phyloP scores from a whole-genome alignment of 345 rosid genomes.

The Eucalyptus sp. region DNA sequence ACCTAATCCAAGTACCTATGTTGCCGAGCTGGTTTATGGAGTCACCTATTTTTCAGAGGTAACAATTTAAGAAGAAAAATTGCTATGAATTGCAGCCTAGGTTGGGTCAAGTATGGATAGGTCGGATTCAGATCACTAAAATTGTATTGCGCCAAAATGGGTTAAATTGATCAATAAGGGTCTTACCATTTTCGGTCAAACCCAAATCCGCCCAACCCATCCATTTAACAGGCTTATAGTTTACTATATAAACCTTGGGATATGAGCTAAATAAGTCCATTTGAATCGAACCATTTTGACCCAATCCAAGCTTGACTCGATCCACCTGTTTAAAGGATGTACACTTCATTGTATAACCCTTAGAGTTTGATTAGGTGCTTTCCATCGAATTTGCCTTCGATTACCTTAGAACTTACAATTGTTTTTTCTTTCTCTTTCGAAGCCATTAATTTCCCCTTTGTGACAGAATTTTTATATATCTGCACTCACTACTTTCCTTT shows the following conservation, averaged over 20 bases:
- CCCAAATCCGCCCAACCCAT: neutral
- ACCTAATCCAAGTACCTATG: neutral
- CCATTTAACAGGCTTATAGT: neutral
- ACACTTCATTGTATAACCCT: neutral
- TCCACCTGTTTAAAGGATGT: neutral
- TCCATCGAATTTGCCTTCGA: neutral
- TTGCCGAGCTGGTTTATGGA: neutral
- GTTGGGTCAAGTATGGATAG: neutral
- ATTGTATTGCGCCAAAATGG: neutral
- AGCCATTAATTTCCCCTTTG: neutral
- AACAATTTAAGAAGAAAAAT: neutral
- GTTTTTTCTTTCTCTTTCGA: neutral
- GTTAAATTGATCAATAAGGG: neutral
- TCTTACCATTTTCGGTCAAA: neutral
- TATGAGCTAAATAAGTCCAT: neutral
- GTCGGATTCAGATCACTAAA: fast-evolving
- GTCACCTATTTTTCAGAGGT: neutral
- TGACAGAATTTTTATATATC: no score
- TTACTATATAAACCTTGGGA: neutral
- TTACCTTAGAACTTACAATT: neutral
- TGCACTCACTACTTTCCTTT: neutral
- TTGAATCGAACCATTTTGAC: neutral
- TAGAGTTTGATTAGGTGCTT: neutral
- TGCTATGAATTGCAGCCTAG: neutral
- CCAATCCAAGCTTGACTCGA: fast-evolving